Evolutionary conservation across 2,329 filamentous ascomycete species (phyloP), one percentile per base, ranked within the genome.

Genomic region (Rhinocladiella similis): DNA sequence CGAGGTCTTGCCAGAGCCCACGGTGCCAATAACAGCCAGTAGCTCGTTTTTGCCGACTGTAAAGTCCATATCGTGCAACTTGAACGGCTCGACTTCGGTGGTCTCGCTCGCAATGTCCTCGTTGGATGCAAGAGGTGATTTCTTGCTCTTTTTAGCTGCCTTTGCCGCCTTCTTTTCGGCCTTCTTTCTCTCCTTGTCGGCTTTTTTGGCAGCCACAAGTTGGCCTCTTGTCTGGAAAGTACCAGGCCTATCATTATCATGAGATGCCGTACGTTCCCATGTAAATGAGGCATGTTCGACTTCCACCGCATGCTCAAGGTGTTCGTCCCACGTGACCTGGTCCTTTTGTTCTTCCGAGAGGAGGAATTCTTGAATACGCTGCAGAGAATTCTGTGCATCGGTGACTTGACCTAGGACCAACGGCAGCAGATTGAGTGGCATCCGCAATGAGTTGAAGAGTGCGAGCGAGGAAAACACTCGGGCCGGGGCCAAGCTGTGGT

Each of bases 1-100:
- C 0, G 92, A 97, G 49, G 83, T 94, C 75, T 99, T 97, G 5
- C 93, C 93, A 60, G 88, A 91, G 1, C 91, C 91, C 1, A 96
- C 91, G n/a, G 84, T 83, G 27, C 91, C 91, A 67, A 96, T 96
- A n/a, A 91, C 87, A 47, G 86, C 93, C 76, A 9, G 77, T 77
- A n/a, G 76, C 56, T 77, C 75, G 53, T 75, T 70, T 75, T 6
- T 77, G 72, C 12, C 74, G 72, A 1, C 80, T 67, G n/a, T 74
- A 33, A 77, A 69, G 2, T 66, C 68, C 42, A 78, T 56, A 42
- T 74, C 66, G 1, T 66, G 67, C 7, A 78, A 66, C 29, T 72
- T 70, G 59, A 78, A 78, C 3, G 75, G 75, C 36, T 73, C 69
- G 1, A 63, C 33, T 10, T 63, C 55, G 2, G 59, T 65, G 13